Base-by-base conservation (phyloP, 345 rosid species). In the Aegle marmelos region DNA sequence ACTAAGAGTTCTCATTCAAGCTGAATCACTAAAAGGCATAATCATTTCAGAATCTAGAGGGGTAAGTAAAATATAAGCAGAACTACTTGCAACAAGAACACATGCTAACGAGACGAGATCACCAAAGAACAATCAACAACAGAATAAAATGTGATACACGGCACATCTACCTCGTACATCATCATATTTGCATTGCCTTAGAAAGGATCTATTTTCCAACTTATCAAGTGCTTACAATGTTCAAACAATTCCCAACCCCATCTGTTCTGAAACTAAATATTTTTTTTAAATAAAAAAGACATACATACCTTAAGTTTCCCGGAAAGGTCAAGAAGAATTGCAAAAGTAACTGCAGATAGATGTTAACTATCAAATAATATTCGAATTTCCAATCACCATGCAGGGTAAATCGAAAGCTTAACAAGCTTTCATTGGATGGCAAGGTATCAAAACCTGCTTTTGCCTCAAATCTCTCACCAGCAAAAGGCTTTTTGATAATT, bases 371-470 rank as follows among this genome's bases (percentile, higher is more conserved):
- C 61, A 69, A 61, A 80, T 37, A 30, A 78, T 61, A 73, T 63
- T 77, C 85, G 68, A 81, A 79, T 75, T 60, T 59, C 56, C 75
- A 70, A 70, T 27, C 79, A 73, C 80, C 76, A 53, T 53, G 70
- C 76, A 36, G 74, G 76, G 86, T 86, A 74, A 80, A 81, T 48
- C 76, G 74, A 69, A 82, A 86, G 85, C 73, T 30, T 61, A 53
- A 37, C 36, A 82, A 75, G 67, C 78, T 82, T 84, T 76, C 57
- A 83, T 84, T 79, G 79, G 79, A 71, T 85, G 84, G 76, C 83
- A 86, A 87, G 87, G 83, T 36, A 86, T 72, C 79, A 76, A 70
- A 87, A 19, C 72, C 82, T 37, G 77, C 80, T 73, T 80, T 81
- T 80, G 80, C 78, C 82, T 75, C 69, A 79, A 39, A 74, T 76